phyloP scores from a whole-genome alignment of 2,329 filamentous ascomycete species.

The Zymoseptoria ardabiliae region DNA sequence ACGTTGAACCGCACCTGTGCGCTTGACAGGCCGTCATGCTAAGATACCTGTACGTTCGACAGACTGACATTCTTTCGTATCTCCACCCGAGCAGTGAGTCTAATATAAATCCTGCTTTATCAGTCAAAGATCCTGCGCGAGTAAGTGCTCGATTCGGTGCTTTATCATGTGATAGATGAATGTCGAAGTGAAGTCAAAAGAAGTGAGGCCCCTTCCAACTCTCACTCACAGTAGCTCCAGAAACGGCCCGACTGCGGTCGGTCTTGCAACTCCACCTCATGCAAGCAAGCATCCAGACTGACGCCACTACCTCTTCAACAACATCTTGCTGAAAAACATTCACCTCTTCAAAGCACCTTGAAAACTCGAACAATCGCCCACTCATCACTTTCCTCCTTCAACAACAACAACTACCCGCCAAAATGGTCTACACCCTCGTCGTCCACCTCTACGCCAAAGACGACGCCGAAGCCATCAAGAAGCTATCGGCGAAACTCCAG shows the following conservation, averaged over 20 bases:
- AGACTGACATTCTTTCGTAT: too few relatives aligned
- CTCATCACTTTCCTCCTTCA: not conserved
- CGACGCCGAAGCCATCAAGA: slow-evolving; percentile 55
- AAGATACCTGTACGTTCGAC: too few relatives aligned
- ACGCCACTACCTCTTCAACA: not conserved
- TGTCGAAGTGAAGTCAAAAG: not conserved
- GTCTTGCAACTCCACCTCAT: not conserved
- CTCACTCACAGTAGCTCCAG: not conserved
- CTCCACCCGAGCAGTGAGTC: too few relatives aligned
- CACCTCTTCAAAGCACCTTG: not conserved
- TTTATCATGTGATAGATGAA: not conserved
- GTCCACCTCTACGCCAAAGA: slow-evolving; percentile 65
- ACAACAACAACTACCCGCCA: slow-evolving; percentile 1
- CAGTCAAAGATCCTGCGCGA: not conserved
- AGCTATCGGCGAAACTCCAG: slow-evolving; percentile 63
- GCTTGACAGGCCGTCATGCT: too few relatives aligned
- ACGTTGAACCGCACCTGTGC: too few relatives aligned
- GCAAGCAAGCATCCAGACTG: not conserved
- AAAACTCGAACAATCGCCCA: not conserved
- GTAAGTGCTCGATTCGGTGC: not conserved
- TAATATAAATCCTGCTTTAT: too few relatives aligned
- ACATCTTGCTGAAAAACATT: not conserved
- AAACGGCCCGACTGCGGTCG: slow-evolving; percentile 2
- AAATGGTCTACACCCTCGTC: slow-evolving; percentile 53
- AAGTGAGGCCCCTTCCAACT: not conserved